Evolutionary conservation across 306 rosid genomes (phyloP).

Genomic region (Medicago ruthenica): DNA sequence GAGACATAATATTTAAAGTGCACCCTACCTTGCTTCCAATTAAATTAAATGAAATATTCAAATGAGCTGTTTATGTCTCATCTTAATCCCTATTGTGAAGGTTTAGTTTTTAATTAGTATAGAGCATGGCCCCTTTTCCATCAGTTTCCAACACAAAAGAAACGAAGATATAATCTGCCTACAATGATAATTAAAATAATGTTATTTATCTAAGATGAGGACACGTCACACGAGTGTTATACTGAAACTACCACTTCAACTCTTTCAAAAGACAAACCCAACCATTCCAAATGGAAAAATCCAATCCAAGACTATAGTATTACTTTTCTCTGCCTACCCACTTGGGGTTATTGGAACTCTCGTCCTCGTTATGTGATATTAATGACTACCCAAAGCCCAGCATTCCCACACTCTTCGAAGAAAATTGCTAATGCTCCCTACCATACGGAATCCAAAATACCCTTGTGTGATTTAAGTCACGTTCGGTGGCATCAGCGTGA

Average conservation of each 20-base stretch:
- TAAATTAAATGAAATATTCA: not conserved
- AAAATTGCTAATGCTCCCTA: too few species aligned
- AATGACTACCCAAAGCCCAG: slow-evolving; percentile 94
- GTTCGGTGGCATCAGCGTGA: too few species aligned
- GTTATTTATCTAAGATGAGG: slow-evolving; percentile 22
- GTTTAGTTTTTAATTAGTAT: slow-evolving; percentile 50
- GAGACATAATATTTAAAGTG: slow-evolving; percentile 49
- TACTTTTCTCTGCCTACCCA: slow-evolving; percentile 56
- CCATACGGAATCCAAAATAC: too few species aligned
- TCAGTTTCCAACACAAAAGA: slow-evolving; percentile 56
- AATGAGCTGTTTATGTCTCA: slow-evolving; percentile 20
- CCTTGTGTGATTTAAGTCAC: too few species aligned
- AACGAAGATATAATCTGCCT: slow-evolving; percentile 51
- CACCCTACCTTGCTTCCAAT: not conserved
- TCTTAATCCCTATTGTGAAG: slow-evolving; percentile 54
- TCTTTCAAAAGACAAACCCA: slow-evolving; percentile 59
- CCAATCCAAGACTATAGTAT: slow-evolving; percentile 28
- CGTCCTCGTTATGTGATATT: slow-evolving; percentile 73
- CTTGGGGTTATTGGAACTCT: slow-evolving; percentile 93
- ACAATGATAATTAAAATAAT: slow-evolving; percentile 57
- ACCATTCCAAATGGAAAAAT: slow-evolving; percentile 75
- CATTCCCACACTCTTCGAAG: slow-evolving; percentile 81
- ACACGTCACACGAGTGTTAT: slow-evolving; percentile 81
- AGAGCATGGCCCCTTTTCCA: too few species aligned
- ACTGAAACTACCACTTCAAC: slow-evolving; percentile 40